Percentiles rank a stretch among this genome's conserved stretches.
These are phyloP conservation scores for Tylopilus vinaceipallidus DNA, from an alignment of 768 basidiomycete species.

Conservation along the genomic window DNA sequence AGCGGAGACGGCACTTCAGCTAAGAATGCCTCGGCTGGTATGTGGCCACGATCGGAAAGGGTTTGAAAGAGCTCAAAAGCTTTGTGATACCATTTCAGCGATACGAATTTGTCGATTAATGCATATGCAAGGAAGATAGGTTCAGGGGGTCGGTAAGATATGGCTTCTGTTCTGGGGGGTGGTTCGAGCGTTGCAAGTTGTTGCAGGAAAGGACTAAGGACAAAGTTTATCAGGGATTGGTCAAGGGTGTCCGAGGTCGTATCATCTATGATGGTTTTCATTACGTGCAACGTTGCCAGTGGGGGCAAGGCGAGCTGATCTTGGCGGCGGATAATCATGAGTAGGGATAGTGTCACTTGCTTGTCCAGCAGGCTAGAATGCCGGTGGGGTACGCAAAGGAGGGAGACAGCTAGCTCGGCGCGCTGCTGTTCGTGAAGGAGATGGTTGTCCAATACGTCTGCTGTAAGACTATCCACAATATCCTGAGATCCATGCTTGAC, in stretches of 20 bases:
- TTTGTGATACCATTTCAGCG: constrained; percentile 30
- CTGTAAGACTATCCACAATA: constrained; percentile 38
- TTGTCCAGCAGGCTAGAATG: constrained; percentile 20
- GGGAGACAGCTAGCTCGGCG: constrained; percentile 24
- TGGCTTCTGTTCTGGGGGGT: constrained; percentile 29
- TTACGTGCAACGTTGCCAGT: constrained; percentile 18
- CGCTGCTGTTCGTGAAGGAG: constrained; percentile 21
- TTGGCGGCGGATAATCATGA: constrained; percentile 17
- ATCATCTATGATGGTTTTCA: constrained; percentile 22
- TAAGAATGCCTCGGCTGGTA: constrained; percentile 48
- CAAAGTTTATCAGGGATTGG: constrained; percentile 21
- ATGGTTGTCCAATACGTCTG: constrained; percentile 38
- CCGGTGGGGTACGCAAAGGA: constrained; percentile 25
- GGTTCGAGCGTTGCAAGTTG: constrained; percentile 23
- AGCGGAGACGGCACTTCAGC: constrained; percentile 34
- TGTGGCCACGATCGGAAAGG: constrained; percentile 42
- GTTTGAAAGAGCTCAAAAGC: constrained; percentile 49
- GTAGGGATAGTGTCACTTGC: constrained; percentile 22
- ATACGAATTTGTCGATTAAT: constrained; percentile 43
- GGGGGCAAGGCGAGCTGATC: constrained; percentile 12
- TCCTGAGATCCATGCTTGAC: constrained; percentile 28
- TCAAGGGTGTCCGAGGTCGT: constrained; percentile 16
- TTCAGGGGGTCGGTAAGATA: constrained; percentile 39
- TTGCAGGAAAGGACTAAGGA: constrained; percentile 33
- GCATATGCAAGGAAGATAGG: constrained; percentile 41